phyloP scores from a whole-genome alignment of 495 filamentous ascomycete genomes.

The Aspergillus olivimuriae region DNA sequence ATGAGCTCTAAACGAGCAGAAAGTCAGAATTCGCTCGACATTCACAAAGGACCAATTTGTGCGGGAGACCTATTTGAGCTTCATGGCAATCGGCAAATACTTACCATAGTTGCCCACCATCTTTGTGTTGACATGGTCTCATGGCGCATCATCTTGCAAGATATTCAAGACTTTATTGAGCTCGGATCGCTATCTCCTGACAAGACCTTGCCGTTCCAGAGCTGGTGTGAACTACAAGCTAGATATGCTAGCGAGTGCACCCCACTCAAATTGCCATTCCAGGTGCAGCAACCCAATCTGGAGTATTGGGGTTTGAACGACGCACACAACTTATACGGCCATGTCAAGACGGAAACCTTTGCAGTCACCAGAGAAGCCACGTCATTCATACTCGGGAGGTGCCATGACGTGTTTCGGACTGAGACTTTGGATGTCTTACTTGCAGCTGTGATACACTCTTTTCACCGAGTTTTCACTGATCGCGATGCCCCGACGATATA shows the following conservation, averaged over 20 bases:
- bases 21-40: conserved; percentile 37
- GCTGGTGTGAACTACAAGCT: conserved; percentile 49
- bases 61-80: conserved; percentile 47
- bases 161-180: conserved; percentile 57
- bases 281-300: conserved; percentile 25
- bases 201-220: conserved; percentile 54
- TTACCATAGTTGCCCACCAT: conserved; percentile 64
- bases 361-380: conserved; percentile 40
- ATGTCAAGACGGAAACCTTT: conserved; percentile 39
- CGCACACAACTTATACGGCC: conserved; percentile 40
- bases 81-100: conserved; percentile 43
- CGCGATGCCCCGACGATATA: conserved; percentile 48
- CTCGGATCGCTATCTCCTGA: conserved; percentile 31
- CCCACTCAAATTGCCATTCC: conserved; percentile 26
- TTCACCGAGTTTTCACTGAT: conserved; percentile 43
- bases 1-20: conserved; percentile 28
- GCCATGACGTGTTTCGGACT: conserved; percentile 42
- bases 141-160: conserved; percentile 61
- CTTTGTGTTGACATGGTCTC: conserved; percentile 65
- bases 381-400: conserved; percentile 32
- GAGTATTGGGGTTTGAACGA: conserved; percentile 50
- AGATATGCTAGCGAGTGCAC: conserved; percentile 14
- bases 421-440: conserved; percentile 50
- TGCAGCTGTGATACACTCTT: conserved; percentile 45
- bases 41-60: conserved; percentile 37